Conservation (phyloP, 2,329 filamentous ascomycete genomes). For the Monosporascus cannonballus region DNA sequence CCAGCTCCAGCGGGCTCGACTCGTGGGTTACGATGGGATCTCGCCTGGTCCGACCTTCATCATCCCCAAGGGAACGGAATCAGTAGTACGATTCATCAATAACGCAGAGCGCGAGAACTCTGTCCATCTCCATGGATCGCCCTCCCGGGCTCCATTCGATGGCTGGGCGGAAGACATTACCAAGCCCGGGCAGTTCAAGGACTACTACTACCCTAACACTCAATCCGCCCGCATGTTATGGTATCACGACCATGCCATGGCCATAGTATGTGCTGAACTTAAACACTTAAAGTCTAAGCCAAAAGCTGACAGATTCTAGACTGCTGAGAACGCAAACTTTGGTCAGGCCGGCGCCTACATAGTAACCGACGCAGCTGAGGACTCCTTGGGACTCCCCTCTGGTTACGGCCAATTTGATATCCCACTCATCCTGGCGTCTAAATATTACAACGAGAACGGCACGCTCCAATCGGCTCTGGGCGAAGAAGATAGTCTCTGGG, state of each 20-base stretch:
- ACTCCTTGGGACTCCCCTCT: slow-evolving; percentile 40
- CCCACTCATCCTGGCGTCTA: slow-evolving; percentile 42
- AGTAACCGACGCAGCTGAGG: slow-evolving; percentile 42
- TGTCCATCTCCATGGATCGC: slow-evolving; percentile 51
- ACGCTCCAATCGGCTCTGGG: slow-evolving; percentile 39
- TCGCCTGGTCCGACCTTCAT: slow-evolving; percentile 48
- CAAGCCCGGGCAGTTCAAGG: slow-evolving; percentile 47
- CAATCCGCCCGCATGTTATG: slow-evolving; percentile 48
- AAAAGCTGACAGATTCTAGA: slow-evolving; percentile 26
- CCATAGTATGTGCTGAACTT: slow-evolving; percentile 17
- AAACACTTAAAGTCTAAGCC: background rate
- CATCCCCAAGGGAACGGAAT: slow-evolving; percentile 42
- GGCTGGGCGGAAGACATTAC: slow-evolving; percentile 51
- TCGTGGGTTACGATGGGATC: slow-evolving; percentile 48
- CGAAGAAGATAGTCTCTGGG: slow-evolving; percentile 43
- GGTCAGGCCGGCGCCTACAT: slow-evolving; percentile 53
- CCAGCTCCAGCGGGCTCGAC: slow-evolving; percentile 21
- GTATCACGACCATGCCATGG: slow-evolving; percentile 47
- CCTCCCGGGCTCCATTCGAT: slow-evolving; percentile 40
- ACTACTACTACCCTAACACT: slow-evolving; percentile 52
- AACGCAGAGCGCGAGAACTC: slow-evolving; percentile 35
- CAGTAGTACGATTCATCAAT: slow-evolving; percentile 49
- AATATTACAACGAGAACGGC: slow-evolving; percentile 46
- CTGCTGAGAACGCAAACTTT: slow-evolving; percentile 48
- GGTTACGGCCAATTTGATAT: slow-evolving; percentile 47